phyloP scores from a whole-genome alignment of 345 rosid species.

The Rhodamnia rubescens region DNA sequence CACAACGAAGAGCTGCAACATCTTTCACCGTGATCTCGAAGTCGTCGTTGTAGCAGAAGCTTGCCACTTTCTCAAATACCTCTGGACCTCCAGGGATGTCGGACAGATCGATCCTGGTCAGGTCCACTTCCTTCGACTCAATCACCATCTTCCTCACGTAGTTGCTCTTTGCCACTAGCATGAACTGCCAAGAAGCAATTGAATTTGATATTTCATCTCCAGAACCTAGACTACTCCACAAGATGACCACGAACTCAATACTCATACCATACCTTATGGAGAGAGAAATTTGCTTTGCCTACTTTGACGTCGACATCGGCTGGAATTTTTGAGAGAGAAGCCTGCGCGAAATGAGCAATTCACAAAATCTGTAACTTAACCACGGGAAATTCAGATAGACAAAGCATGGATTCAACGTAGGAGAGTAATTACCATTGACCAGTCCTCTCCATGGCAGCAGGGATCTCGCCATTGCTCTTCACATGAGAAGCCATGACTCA shows the following conservation, averaged over 20 bases:
- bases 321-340: constrained; percentile 72
- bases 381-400: too few relatives aligned
- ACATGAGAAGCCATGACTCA: constrained; percentile 10
- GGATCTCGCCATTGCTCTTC: constrained; percentile 6
- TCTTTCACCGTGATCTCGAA: constrained; percentile 88
- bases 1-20: constrained; percentile 87
- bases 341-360: constrained; percentile 27
- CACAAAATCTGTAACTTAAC: not conserved
- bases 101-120: constrained; percentile 53
- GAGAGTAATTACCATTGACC: constrained; percentile 18
- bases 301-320: constrained; percentile 64
- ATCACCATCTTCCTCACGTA: constrained; percentile 63
- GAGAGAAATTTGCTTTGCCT: constrained; percentile 65
- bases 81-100: constrained; percentile 82
- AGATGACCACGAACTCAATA: not conserved
- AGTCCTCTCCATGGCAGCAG: constrained; percentile 26
- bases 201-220: not conserved
- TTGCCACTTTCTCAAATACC: constrained; percentile 75
- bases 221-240: not conserved
- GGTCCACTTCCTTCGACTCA: constrained; percentile 51
- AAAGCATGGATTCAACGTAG: not conserved
- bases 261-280: constrained; percentile 51
- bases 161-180: constrained; percentile 88
- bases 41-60: constrained; percentile 82
- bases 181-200: constrained; percentile 33